Conservation (phyloP, 2,329 filamentous ascomycete species). For the Talaromyces sp. region DNA sequence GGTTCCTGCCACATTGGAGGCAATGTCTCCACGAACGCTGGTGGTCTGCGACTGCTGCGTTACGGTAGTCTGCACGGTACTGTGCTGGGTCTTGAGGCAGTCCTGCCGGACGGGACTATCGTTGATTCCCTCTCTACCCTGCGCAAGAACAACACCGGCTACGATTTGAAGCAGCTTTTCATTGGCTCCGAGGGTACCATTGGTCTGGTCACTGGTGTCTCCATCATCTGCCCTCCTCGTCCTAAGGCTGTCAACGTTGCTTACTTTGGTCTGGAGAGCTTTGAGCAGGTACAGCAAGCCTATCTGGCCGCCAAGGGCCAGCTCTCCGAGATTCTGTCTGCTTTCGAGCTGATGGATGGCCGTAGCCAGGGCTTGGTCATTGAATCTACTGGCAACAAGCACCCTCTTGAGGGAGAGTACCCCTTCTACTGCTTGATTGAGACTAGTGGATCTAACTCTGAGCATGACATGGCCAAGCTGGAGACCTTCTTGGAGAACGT, state of each 20-base stretch:
- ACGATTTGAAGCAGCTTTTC: slow-evolving; percentile 95
- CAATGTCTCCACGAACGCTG: slow-evolving; percentile 94
- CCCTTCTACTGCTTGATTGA: slow-evolving; percentile 97
- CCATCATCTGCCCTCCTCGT: slow-evolving; percentile 84
- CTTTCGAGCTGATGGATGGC: slow-evolving; percentile 96
- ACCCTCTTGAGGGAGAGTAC: slow-evolving; percentile 79
- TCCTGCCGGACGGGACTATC: slow-evolving; percentile 89
- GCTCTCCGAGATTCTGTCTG: slow-evolving; percentile 91
- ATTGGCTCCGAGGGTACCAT: slow-evolving; percentile 95
- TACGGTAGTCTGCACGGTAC: slow-evolving; percentile 95
- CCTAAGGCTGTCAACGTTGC: slow-evolving; percentile 91
- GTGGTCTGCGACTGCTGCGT: slow-evolving; percentile 82
- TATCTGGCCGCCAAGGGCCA: slow-evolving; percentile 88
- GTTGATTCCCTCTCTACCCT: slow-evolving; percentile 85
- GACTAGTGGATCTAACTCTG: slow-evolving; percentile 90
- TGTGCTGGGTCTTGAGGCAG: slow-evolving; percentile 88
- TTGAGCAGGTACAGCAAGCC: slow-evolving; percentile 81
- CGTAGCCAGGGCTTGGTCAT: slow-evolving; percentile 77
- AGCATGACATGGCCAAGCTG: slow-evolving; percentile 92
- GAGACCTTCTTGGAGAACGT: slow-evolving; percentile 88
- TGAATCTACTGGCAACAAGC: slow-evolving; percentile 72
- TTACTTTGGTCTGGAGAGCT: slow-evolving; percentile 88
- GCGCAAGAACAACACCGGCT: slow-evolving; percentile 98
- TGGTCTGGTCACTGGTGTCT: slow-evolving; percentile 88
- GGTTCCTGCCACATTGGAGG: slow-evolving; percentile 96